Base-by-base conservation (phyloP, 352 stramenopile genomes). In the Aphanomyces euteiches region DNA sequence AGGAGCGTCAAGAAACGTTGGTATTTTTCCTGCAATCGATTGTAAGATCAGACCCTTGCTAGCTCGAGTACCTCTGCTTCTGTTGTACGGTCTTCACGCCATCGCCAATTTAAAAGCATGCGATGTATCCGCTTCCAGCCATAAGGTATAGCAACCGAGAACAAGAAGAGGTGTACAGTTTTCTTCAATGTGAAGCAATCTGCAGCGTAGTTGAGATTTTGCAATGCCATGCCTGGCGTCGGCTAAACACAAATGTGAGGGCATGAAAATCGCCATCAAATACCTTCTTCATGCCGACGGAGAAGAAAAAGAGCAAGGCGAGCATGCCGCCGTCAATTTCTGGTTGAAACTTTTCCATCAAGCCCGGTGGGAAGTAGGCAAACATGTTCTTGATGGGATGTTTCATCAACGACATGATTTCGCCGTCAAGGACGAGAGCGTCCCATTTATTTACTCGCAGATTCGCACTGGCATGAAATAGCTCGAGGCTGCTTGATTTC, bases 381-480 rank as follows among this genome's bases (percentile, higher is more conserved):
- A 93, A 92, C 82, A 92, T 92, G 75, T 73, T 83, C 72, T 88
- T 87, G 76, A 91, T 80, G 10, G 83, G 84, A 12, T 67, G 72
- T 68, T 91, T 90, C 72, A 94, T 82, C 73, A 94, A 73, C 19
- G 72, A 78, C 13, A 92, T 70, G 72, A 94, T 90, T 73, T 94
- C 86, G 40, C 75, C 77, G 66, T 94, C 84, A n/a, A 94, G 74
- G 67, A 92, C 90, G 50, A 82, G 71, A 43, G 86, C 81, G 76
- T 94, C 84, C 84, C 83, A 92, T 54, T 91, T 94, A 77, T 92
- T 94, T 72, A 93, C 84, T 19, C 84, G 83, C 64, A 90, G 75
- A 36, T 79, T 79, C 15, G 73, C 78, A 15, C 66, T 77, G 13
- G 81, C 78, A 40, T 78, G 77, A 5, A 76, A 75, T n/a, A 89